These are phyloP conservation scores for Lepiota brunneoincarnata DNA, from an alignment of 768 basidiomycete species.

Conservation along the genomic window DNA sequence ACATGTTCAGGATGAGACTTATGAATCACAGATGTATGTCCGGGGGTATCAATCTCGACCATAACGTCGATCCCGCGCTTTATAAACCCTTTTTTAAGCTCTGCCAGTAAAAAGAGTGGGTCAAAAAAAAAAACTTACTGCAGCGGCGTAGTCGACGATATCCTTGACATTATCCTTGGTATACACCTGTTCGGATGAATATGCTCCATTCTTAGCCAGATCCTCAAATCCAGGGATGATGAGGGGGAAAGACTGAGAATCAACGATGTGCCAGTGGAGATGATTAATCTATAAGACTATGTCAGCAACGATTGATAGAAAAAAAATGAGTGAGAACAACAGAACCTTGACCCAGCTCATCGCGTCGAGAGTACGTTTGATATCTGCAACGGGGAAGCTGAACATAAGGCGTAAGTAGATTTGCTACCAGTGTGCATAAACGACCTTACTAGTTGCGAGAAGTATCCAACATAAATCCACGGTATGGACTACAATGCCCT, in stretches of 20 bases:
- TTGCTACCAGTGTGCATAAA: neutral
- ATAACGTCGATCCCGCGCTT: conserved; percentile 77
- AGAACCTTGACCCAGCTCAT: conserved; percentile 75
- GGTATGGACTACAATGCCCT: conserved; percentile 51
- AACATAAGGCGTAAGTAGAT: neutral
- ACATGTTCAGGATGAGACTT: conserved; percentile 72
- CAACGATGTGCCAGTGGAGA: conserved; percentile 85
- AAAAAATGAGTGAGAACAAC: neutral
- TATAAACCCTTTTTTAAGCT: neutral
- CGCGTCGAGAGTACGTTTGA: conserved; percentile 68
- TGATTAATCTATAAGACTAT: conserved; percentile 53
- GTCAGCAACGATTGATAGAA: neutral
- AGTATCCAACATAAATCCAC: conserved; percentile 81
- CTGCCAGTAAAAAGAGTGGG: neutral
- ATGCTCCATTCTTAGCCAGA: conserved; percentile 64
- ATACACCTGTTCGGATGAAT: conserved; percentile 55
- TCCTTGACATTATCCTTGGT: conserved; percentile 50
- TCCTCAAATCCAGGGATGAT: conserved; percentile 57
- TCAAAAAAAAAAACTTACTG: conserved; percentile 41
- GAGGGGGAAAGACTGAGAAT: conserved; percentile 81
- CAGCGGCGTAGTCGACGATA: conserved; percentile 66
- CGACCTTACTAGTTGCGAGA: conserved; percentile 67
- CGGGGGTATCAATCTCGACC: conserved; percentile 79
- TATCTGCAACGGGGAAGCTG: conserved; percentile 61
- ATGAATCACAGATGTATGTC: conserved; percentile 71